These are phyloP conservation scores for Monilinia laxa DNA, from an alignment of 2,329 filamentous ascomycete species.

Conservation along the genomic window DNA sequence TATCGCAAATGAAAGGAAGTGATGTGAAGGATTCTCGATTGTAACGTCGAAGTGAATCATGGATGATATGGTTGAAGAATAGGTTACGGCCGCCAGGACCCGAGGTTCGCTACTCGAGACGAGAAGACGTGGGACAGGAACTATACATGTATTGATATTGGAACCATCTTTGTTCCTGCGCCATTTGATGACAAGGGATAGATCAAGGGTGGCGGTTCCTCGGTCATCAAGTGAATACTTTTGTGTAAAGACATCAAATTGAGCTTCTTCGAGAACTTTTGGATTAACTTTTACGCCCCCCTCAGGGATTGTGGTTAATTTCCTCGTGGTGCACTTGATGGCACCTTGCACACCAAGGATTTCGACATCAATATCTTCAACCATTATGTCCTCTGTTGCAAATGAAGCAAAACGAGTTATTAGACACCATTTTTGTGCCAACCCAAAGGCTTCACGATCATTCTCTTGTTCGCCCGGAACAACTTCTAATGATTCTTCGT, in stretches of 20 bases:
- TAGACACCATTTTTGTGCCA: conserved; percentile 80
- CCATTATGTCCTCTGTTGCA: conserved; percentile 59
- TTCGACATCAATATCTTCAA: conserved; percentile 65
- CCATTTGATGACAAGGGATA: conserved; percentile 77
- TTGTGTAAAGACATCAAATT: conserved; percentile 72
- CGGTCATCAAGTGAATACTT: conserved; percentile 82
- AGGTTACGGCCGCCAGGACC: conserved; percentile 60
- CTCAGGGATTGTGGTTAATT: conserved; percentile 41
- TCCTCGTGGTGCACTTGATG: conserved; percentile 55
- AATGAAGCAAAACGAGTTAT: conserved; percentile 74
- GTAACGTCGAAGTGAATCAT: conserved; percentile 58
- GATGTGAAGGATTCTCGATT: conserved; percentile 90
- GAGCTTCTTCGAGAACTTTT: conserved; percentile 67
- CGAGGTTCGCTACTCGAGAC: conserved; percentile 83
- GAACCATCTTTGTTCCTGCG: conserved; percentile 49
- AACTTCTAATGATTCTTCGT: conserved; percentile 41
- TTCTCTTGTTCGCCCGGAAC: conserved; percentile 38
- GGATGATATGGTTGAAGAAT: conserved; percentile 42
- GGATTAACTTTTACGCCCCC: conserved; percentile 56
- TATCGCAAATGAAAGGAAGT: conserved; percentile 91
- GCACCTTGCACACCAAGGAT: conserved; percentile 61
- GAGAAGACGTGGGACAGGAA: conserved; percentile 76
- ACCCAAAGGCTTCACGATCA: conserved; percentile 51
- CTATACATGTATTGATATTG: conserved; percentile 59
- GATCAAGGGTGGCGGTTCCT: conserved; percentile 69